Evolutionary conservation across 352 stramenopile species (phyloP), one percentile per base, ranked within the genome.

Genomic region (Phytophthora pluvialis): DNA sequence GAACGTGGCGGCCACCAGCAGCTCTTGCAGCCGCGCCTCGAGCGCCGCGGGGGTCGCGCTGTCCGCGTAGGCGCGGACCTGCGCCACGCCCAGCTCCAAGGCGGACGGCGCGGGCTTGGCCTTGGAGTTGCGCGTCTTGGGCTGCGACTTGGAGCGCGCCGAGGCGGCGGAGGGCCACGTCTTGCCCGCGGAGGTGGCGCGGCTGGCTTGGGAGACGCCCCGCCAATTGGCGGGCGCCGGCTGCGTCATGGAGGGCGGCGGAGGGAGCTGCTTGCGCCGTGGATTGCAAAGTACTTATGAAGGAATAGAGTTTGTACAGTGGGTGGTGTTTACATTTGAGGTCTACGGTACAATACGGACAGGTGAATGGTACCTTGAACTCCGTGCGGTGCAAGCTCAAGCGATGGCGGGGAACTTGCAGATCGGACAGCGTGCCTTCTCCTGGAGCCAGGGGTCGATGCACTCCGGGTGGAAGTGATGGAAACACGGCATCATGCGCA

Each of bases 401-500:
- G 68, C 76, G 44, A 92, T 75, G 43, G 81, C 80, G 3, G 86
- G 75, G 56, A 88, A 89, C 61, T 95, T 93, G 76, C 87, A 95
- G 52, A 93, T 80, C 3, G 87, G 85, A 62, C 87, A 95, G 38
- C 75, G 68, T 9, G 80, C 81, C 55, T 93, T 91, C 39, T 75
- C 68, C 32, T 78, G 72, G 7, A 95, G 85, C 84, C 87, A 95
- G 32, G 72, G 74, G 32, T 94, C 87, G 64, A 95, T 92, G 72
- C 85, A 93, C 10, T 59, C 36, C 0, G 78, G 79, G 39, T 94
- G 85, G 57, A 94, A 95, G 54, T 80, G 83, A 45, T 92, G 85
- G 69, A 95, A 94, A 52, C 87, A 94, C 21, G 70, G 80, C 64
- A 93, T 75, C 68, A 95, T 82, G 2, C 85, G 80, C 8, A 87